Conservation (phyloP, 768 basidiomycete species). For the Suillus occidentalis region DNA sequence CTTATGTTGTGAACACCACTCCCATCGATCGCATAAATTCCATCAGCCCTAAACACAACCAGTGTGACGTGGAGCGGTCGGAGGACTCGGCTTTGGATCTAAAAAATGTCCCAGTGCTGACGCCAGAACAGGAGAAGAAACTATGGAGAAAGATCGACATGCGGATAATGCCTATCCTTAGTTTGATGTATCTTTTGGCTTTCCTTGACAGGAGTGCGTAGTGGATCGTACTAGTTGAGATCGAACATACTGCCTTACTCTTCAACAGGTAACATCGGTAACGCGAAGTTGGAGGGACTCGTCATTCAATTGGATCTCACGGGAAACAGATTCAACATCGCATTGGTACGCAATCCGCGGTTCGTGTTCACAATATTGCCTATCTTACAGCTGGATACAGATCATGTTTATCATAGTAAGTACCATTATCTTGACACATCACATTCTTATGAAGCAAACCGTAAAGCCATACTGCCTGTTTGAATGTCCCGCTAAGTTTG, state of each 20-base stretch:
- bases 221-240: background rate
- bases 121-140: constrained; percentile 47
- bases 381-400: constrained; percentile 28
- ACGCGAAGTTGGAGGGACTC: constrained; percentile 64
- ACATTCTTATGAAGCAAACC: background rate
- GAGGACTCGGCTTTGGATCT: background rate
- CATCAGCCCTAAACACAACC: background rate
- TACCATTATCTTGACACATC: background rate
- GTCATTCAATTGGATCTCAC: constrained; percentile 50
- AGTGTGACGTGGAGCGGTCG: background rate
- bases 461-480: constrained; percentile 33
- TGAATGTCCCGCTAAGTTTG: constrained; percentile 66
- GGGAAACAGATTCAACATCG: constrained; percentile 62
- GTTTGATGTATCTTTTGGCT: constrained; percentile 58
- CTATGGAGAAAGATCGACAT: constrained; percentile 59
- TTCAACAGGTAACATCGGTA: constrained; percentile 35
- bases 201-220: constrained; percentile 59
- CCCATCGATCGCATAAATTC: background rate
- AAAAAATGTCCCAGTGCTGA: constrained; percentile 14
- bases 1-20: background rate
- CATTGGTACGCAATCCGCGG: constrained; percentile 48
- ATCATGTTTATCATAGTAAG: constrained; percentile 68
- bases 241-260: background rate
- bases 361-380: background rate
- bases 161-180: constrained; percentile 54